Conservation (phyloP, 257 asterid genomes). For the Scutellaria barbata region DNA sequence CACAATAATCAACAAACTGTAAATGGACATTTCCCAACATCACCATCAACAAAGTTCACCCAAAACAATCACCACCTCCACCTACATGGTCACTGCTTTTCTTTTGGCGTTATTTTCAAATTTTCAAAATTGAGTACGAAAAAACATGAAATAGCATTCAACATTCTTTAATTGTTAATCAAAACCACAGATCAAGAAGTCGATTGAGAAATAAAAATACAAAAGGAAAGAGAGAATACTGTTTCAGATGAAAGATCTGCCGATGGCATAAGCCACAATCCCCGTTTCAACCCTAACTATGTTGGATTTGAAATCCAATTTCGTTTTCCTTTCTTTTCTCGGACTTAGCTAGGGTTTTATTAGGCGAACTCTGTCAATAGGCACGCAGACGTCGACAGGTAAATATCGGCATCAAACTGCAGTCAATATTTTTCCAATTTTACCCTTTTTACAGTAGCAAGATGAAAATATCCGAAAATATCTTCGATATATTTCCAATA, state of each 20-base stretch:
- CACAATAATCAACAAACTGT: too few species aligned
- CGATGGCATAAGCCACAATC: neutral
- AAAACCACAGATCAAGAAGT: conserved; percentile 27
- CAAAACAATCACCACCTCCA: neutral
- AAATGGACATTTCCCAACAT: neutral
- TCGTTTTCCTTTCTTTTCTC: neutral
- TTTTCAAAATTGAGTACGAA: neutral
- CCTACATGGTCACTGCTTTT: neutral
- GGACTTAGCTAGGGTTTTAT: conserved; percentile 30
- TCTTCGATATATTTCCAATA: too few species aligned
- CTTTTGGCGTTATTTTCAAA: conserved; percentile 1
- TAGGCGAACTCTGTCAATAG: too few species aligned
- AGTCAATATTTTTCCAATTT: too few species aligned
- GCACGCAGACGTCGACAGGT: too few species aligned
- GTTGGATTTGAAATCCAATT: neutral
- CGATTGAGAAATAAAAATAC: neutral
- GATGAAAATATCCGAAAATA: too few species aligned
- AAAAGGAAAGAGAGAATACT: conserved; percentile 28
- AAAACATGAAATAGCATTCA: conserved; percentile 6
- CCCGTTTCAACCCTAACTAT: conserved; percentile 3
- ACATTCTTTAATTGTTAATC: neutral
- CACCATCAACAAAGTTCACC: neutral
- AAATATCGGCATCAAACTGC: too few species aligned
- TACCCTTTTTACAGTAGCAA: too few species aligned
- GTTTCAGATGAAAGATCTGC: conserved; percentile 11